Evolutionary conservation across 148 eudicot species (phyloP), one percentile per base, ranked within the genome.

Genomic region (Spergularia marina): DNA sequence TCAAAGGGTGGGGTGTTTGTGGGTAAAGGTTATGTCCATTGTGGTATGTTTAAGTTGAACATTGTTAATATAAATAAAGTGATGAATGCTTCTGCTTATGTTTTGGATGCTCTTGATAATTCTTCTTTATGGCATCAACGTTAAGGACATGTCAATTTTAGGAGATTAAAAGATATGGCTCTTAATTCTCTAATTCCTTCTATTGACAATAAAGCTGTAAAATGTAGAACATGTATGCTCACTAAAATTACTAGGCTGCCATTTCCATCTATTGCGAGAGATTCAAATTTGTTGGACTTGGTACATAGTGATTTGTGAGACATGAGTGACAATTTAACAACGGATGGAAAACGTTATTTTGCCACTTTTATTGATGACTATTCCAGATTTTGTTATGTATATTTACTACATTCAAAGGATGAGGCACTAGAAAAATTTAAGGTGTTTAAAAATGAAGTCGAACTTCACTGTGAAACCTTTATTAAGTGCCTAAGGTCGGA

Each of bases 161-260:
- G 68, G 14, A 65, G 34, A 34, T 65, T 65, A 65, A 39, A 65
- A 30, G 68, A 65, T 11, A 65, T 65, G 36, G 36, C 36, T 30
- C 36, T 30, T 30, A 30, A 30, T 30, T 30, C 36, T 30, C 36
- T 30, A 30, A 12, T 65, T 2, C 17, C 68, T 4, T 65, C n/a
- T 34, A 10, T 65, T 65, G 49, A 30, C 5, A 25, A 65, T 15
- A 30, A 36, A 6, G 44, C 12, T 30, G 68, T 12, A 40, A 65
- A 65, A 30, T 65, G 49, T 18, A 34, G 12, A 65, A 65, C 17
- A 2, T 30, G 49, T 36, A 65, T 34, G 49, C 12, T 65, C 11
- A 65, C 68, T 34, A 36, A 65, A 17, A 65, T 65, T 34, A 34
- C 68, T 6, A 34, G 68, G 17, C 4, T 39, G 12, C 68, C 68